Conservation (phyloP, 352 stramenopile species). For the Phytophthora sansomeana region DNA sequence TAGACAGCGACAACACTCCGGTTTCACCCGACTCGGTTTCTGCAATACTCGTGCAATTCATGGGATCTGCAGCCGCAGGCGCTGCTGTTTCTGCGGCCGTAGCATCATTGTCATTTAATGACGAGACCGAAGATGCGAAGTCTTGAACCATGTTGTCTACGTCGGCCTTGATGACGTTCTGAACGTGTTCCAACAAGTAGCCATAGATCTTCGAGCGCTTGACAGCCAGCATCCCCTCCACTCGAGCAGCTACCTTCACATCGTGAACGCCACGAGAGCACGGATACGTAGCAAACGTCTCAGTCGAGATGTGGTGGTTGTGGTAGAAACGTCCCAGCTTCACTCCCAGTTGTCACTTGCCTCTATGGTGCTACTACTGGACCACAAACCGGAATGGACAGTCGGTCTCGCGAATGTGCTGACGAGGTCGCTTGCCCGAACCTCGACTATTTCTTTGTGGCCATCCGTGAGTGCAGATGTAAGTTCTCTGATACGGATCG, state of each 20-base stretch:
- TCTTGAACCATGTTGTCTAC: constrained; percentile 14
- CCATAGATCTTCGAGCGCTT: constrained; percentile 12
- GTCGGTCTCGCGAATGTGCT: background rate
- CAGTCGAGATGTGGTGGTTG: too few relatives aligned
- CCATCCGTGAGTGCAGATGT: constrained; percentile 20
- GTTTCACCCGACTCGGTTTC: too few relatives aligned
- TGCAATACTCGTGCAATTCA: too few relatives aligned
- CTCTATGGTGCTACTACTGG: background rate
- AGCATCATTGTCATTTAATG: background rate
- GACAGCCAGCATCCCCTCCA: constrained; percentile 6
- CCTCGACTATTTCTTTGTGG: background rate
- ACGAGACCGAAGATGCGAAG: background rate
- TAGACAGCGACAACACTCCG: too few relatives aligned
- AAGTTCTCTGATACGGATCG: background rate
- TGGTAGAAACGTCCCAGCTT: background rate
- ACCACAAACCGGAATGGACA: constrained; percentile 7
- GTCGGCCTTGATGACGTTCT: too few relatives aligned
- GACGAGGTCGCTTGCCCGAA: background rate
- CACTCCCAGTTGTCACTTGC: background rate
- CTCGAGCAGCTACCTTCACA: background rate
- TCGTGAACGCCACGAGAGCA: background rate
- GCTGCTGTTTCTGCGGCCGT: too few relatives aligned
- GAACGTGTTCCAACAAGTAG: constrained; percentile 9
- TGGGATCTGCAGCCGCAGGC: too few relatives aligned
- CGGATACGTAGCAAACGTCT: background rate